Conservation (phyloP, 768 basidiomycete genomes). For the Rhodosporidiobolus sp. region DNA sequence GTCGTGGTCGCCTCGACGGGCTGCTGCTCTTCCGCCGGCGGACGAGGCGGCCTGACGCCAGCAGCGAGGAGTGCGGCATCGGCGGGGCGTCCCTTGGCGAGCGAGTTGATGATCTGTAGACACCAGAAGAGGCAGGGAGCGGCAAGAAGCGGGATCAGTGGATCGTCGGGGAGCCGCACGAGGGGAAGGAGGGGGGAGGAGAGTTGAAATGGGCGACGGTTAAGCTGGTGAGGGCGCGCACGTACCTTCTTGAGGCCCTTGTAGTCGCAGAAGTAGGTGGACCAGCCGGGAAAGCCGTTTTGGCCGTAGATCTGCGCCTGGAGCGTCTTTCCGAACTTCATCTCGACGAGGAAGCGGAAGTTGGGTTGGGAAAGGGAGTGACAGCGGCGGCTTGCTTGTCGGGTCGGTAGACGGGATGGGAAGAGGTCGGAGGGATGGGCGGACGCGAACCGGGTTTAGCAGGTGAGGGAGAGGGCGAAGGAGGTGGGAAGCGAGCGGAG, state of each 20-base stretch:
- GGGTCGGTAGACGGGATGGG: too few species aligned
- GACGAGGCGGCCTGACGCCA: constrained; percentile 55
- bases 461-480: too few species aligned
- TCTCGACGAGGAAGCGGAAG: neutral
- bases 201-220: neutral
- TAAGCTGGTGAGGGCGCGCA: neutral
- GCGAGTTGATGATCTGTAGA: constrained; percentile 83
- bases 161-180: too few species aligned
- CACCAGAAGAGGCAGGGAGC: neutral
- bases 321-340: constrained; percentile 95
- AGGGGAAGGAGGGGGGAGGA: too few species aligned
- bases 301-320: constrained; percentile 68
- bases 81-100: constrained; percentile 81
- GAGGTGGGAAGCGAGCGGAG: too few species aligned
- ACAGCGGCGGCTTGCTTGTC: neutral
- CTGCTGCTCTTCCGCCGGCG: constrained; percentile 32
- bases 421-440: too few species aligned
- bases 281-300: constrained; percentile 82
- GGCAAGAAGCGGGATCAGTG: too few species aligned
- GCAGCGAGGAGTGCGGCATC: constrained; percentile 83
- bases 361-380: neutral
- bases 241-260: constrained; percentile 74
- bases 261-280: constrained; percentile 91
- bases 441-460: too few species aligned
- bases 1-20: constrained; percentile 35